Base-by-base conservation (phyloP, 2,329 filamentous ascomycete genomes). In the Colletotrichum sansevieriae region DNA sequence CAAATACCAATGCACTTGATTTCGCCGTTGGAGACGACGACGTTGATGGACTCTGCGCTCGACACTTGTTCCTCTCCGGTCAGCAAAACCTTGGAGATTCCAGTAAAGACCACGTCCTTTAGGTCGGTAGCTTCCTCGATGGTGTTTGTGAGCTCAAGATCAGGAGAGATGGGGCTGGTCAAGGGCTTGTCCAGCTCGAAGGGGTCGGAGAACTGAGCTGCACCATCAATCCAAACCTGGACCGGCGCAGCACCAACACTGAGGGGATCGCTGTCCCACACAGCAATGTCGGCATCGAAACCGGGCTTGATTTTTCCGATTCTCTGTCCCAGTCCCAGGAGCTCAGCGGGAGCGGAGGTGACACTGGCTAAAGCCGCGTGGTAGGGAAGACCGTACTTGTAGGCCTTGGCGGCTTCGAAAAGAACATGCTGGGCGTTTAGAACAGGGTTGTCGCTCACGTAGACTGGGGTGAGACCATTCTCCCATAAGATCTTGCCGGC, bases 361-460 rank as follows among this genome's bases (percentile, higher is more conserved):
- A 90, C 87, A 25, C 85, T 80, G 1, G 87, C 83, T 5, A 90
- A 75, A 1, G 88, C 88, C 3, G 81, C 86, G 63, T 90, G 87
- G 72, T 90, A 90, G 0, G 88, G 86, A 63, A 90, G 79, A 1
- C 88, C 88, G 70, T 88, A 90, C 56, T 84, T 85, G 72, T 87
- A 87, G 2, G 78, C 85, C 76, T 88, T 89, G 56, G 86, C 87
- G 9, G 87, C 87, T 74, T 90, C 90, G 55, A 91, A 90, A 1
- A 92, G 80, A 3, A 92, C 88, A 71, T 92, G 90, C 75, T 92
- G 90, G 1, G 89, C 89, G 72, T 91, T 92, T 62, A 91, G 77
- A 0, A 91, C 89, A 0, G 90, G 90, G 74, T 92, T 92, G 74
- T 92, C 90, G 69, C 86, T 89, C n/a, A 92, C 90, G 71, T 91